Evolutionary conservation across 2,329 filamentous ascomycete genomes (phyloP), one percentile per base, ranked within the genome.

Genomic region (Ceratocystis alfenasii): DNA sequence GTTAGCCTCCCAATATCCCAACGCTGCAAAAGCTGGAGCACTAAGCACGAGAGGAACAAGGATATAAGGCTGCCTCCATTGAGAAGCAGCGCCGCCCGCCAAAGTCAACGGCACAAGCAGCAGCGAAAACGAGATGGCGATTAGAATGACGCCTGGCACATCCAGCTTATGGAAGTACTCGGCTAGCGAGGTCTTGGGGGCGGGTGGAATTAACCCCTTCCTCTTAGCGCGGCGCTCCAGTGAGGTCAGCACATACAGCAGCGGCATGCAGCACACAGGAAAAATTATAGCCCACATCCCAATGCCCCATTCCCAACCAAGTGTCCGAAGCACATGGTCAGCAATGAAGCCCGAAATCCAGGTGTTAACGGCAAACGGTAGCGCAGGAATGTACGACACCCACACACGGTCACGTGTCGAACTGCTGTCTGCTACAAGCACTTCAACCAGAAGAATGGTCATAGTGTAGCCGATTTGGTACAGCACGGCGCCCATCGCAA

Each of bases 241-340:
- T 50, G 82, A 70, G 61, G 74, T 72, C 0, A 87, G 76, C 3
- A 79, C 78, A 41, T 78, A 68, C 70, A 87, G 75, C 55, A 87
- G 77, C 1, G 84, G 83, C 7, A 85, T 69, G 1, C 81, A 75
- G 71, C 79, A 83, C 25, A 81, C 77, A 2, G 83, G 79, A 72
- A 83, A 86, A 68, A 86, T 84, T 71, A 87, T 82, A 68, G 76
- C 77, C 77, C 81, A 87, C 83, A 87, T 86, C 70, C 83, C 83
- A 45, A 84, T 78, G 44, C 84, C 84, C 83, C 83, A 86, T 67
- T 78, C 74, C 84, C 84, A 87, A 5, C 74, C 77, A 0, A 80
- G 81, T 10, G 68, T 70, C 0, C 66, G 70, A 1, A 85, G 72
- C 1, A 85, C 81, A 0, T 79, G 75, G 2, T 71, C 67, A 2